A percentile compares a stretch with the other conserved stretches of the same genome.
Evolutionary conservation across 352 stramenopile genomes (phyloP).

Genomic region (Phytophthora agathidicida): DNA sequence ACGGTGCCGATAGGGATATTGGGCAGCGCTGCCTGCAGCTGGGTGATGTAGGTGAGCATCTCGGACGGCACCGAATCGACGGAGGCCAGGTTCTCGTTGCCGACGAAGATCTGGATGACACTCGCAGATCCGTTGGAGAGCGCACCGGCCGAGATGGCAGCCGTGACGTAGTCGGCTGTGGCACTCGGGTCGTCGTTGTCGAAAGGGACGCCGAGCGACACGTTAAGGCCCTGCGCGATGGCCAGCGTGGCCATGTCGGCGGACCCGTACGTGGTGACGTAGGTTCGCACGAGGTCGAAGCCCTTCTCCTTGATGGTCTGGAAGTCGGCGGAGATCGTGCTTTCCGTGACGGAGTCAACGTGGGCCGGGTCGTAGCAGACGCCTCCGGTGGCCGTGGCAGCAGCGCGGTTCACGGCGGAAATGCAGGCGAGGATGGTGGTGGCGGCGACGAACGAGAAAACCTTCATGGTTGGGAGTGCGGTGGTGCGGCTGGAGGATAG

Average conservation of each 20-base stretch:
- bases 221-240: conserved; percentile 51
- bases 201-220: conserved; percentile 54
- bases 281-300: conserved; percentile 57
- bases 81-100: conserved; percentile 61
- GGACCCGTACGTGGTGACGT: conserved; percentile 46
- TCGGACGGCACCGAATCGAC: conserved; percentile 36
- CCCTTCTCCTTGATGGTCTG: conserved; percentile 48
- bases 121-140: conserved; percentile 37
- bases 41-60: conserved; percentile 49
- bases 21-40: conserved; percentile 39
- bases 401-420: background rate
- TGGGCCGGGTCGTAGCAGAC: conserved; percentile 61
- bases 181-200: conserved; percentile 37
- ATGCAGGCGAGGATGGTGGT: conserved; percentile 16
- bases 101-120: conserved; percentile 62
- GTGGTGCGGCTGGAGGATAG: background rate
- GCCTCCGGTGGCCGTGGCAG: conserved; percentile 23
- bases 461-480: conserved; percentile 36
- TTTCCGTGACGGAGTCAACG: conserved; percentile 36
- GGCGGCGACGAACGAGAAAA: conserved; percentile 21
- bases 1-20: conserved; percentile 49
- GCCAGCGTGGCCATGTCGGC: conserved; percentile 51
- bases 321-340: conserved; percentile 51
- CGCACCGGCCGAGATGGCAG: conserved; percentile 36
- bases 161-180: conserved; percentile 42